Conservation (phyloP, 139 green algal genomes). For the Coccomyxa sp. region DNA sequence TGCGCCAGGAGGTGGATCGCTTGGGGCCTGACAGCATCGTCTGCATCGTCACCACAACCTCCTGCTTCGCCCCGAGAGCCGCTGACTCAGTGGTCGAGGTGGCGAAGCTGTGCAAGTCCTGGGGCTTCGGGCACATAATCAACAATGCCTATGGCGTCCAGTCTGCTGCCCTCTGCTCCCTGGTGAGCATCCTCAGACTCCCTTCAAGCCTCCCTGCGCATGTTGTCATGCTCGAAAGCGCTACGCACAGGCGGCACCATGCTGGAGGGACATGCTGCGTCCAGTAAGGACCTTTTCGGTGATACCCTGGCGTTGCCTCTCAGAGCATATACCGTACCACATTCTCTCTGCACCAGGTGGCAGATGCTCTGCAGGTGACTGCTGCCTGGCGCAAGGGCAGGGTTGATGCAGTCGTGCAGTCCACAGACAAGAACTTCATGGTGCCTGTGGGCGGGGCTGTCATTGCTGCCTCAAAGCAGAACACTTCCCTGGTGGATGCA, state of each 20-base stretch:
- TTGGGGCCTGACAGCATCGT: conserved; percentile 49
- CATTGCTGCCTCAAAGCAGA: conserved; percentile 8
- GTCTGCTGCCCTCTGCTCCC: conserved; percentile 26
- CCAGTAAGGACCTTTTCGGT: no score
- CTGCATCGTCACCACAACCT: conserved; percentile 84
- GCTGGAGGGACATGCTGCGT: no score
- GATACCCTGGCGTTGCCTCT: no score
- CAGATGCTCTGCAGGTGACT: conserved; percentile 5
- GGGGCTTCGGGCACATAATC: conserved; percentile 82
- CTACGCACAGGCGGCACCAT: no score
- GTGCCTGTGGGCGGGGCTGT: conserved; percentile 56
- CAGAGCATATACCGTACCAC: background rate
- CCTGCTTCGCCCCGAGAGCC: conserved; percentile 90
- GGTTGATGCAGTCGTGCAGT: conserved; percentile 90
- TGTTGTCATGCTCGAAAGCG: no score
- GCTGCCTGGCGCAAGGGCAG: conserved; percentile 59
- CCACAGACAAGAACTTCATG: conserved; percentile 96
- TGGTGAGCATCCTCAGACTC: background rate
- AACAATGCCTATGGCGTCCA: conserved; percentile 99
- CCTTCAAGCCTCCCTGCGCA: no score
- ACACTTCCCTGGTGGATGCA: conserved; percentile 32
- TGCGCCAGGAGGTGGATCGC: conserved; percentile 35
- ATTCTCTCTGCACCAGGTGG: background rate
- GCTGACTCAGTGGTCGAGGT: conserved; percentile 59
- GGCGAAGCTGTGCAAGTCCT: conserved; percentile 59